Conservation (phyloP, 352 stramenopile genomes). For the Globisporangium sylvaticum region DNA sequence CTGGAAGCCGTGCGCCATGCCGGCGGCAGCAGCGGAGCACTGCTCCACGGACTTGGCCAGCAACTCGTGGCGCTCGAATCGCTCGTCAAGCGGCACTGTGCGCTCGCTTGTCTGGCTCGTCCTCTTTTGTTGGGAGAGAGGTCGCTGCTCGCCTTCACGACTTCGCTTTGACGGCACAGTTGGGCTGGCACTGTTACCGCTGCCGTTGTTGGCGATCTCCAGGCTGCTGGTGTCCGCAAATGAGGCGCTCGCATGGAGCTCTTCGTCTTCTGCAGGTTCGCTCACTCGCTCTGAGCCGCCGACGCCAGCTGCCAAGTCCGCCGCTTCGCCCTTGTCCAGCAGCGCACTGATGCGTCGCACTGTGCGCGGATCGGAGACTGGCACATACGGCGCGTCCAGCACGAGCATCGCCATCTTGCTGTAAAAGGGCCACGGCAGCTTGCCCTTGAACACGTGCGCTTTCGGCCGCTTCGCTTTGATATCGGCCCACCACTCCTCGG, state of each 20-base stretch:
- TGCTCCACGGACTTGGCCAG: slow-evolving; percentile 47
- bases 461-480: slow-evolving; percentile 44
- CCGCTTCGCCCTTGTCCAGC: slow-evolving; percentile 11
- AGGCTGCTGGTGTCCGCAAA: background rate
- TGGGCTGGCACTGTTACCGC: background rate
- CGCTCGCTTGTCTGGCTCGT: background rate
- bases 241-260: background rate
- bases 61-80: slow-evolving; percentile 6
- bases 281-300: background rate
- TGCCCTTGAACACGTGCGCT: slow-evolving; percentile 50
- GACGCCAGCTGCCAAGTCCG: background rate
- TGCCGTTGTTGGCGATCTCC: background rate
- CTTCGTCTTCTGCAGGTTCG: background rate
- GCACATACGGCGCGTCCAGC: slow-evolving; percentile 20
- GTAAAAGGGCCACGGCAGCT: slow-evolving; percentile 49
- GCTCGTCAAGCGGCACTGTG: background rate
- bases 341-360: slow-evolving; percentile 23
- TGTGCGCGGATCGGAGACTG: slow-evolving; percentile 15
- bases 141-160: background rate
- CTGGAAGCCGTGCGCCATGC: slow-evolving; percentile 40
- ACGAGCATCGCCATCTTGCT: slow-evolving; percentile 45
- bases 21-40: slow-evolving; percentile 38
- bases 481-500: slow-evolving; percentile 43
- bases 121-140: slow-evolving; percentile 8
- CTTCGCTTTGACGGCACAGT: background rate